Conservation (phyloP, 176 grass and related monocot genomes). For the Poa annua region DNA sequence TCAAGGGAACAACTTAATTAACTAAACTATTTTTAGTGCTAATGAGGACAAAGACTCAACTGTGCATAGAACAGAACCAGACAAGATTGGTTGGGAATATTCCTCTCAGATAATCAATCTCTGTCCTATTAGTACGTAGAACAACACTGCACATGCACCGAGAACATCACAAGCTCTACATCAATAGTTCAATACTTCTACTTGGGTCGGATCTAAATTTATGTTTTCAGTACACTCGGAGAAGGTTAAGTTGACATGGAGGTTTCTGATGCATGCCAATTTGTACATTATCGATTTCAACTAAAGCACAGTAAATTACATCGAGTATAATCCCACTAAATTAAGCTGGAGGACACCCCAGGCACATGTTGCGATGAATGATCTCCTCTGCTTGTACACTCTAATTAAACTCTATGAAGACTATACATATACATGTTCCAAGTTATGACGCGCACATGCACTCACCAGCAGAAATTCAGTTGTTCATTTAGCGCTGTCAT, state of each 20-base stretch:
- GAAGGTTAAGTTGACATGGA: conserved; percentile 14
- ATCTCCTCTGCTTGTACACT: background rate
- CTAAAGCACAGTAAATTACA: conserved; percentile 5
- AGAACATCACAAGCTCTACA: background rate
- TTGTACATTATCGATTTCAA: conserved; percentile 24
- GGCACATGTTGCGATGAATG: background rate
- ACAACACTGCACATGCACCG: conserved; percentile 13
- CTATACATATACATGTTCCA: conserved; percentile 8
- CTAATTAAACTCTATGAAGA: background rate
- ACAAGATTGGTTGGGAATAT: background rate
- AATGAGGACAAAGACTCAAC: conserved; percentile 36
- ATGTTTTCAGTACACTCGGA: background rate
- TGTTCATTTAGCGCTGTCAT: background rate
- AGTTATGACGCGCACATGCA: background rate
- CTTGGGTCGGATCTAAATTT: no score
- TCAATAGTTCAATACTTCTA: background rate
- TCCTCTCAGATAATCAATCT: background rate
- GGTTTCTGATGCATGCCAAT: background rate
- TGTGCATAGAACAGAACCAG: background rate
- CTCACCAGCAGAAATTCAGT: background rate
- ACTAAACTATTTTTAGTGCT: conserved; percentile 9
- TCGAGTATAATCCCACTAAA: background rate
- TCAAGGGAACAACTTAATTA: background rate
- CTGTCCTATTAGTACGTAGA: background rate
- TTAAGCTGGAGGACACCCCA: background rate